Evolutionary conservation across 73 alveolate genomes (phyloP).

Genomic region (Tetrahymena thermophila): DNA sequence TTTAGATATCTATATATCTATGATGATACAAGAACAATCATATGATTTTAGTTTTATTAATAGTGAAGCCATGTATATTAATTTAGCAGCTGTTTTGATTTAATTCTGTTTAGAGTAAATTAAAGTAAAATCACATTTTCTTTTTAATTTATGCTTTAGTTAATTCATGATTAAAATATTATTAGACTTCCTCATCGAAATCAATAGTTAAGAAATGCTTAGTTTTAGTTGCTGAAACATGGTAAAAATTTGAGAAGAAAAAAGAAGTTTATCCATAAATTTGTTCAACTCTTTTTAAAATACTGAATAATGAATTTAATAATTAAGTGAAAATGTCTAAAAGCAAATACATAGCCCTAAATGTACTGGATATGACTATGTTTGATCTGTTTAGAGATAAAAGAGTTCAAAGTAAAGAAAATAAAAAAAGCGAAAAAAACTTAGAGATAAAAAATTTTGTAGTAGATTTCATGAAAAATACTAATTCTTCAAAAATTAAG

Average conservation of each 20-base stretch:
- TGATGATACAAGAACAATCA: neutral
- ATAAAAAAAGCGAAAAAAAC: neutral
- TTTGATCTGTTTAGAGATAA: neutral
- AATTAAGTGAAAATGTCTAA: neutral
- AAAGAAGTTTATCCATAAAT: neutral
- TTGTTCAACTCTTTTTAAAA: neutral
- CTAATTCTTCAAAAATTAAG: neutral
- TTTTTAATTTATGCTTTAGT: neutral
- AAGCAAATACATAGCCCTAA: neutral
- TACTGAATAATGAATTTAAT: neutral
- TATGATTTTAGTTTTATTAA: neutral
- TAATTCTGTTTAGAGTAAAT: neutral
- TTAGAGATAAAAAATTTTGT: neutral
- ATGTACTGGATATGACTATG: neutral
- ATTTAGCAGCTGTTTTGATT: neutral
- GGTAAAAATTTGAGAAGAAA: neutral
- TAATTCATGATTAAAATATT: neutral
- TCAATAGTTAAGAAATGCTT: neutral
- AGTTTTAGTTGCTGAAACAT: neutral
- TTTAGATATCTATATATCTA: neutral
- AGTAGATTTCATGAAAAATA: neutral
- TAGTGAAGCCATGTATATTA: neutral
- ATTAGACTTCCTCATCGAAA: neutral
- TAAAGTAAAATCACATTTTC: neutral
- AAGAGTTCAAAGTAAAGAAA: neutral